These are phyloP conservation scores for Epicoccum nigrum DNA, from an alignment of 2,329 filamentous ascomycete species.

Conservation along the genomic window DNA sequence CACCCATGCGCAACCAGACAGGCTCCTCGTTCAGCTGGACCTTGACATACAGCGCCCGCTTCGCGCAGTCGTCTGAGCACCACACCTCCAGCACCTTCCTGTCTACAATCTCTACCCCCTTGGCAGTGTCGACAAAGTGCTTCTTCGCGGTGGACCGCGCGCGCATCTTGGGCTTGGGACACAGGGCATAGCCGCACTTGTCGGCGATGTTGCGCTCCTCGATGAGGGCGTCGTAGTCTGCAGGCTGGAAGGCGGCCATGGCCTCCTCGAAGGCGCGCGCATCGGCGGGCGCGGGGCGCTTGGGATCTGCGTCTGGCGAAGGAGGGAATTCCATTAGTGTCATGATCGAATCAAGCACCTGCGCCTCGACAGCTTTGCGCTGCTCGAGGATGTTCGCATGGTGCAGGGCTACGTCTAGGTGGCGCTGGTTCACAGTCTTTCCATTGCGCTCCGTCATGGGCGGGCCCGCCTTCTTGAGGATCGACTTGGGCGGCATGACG, in stretches of 20 bases:
- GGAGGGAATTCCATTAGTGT: conserved; percentile 70
- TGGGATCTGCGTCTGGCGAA: conserved; percentile 57
- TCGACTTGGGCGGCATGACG: conserved; percentile 52
- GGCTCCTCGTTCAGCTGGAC: conserved; percentile 86
- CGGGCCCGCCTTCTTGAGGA: conserved; percentile 51
- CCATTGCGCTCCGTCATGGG: conserved; percentile 27
- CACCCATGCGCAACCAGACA: conserved; percentile 77
- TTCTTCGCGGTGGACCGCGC: conserved; percentile 58
- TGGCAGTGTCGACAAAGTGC: conserved; percentile 70
- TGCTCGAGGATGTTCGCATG: conserved; percentile 84
- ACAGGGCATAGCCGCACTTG: conserved; percentile 84
- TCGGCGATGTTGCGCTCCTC: conserved; percentile 85
- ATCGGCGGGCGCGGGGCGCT: conserved; percentile 64
- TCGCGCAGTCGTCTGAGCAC: conserved; percentile 82
- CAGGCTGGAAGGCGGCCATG: conserved; percentile 77
- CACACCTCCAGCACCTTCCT: conserved; percentile 79
- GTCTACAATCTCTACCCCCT: conserved; percentile 68
- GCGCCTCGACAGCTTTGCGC: conserved; percentile 76
- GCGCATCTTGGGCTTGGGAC: conserved; percentile 65
- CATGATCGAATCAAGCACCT: conserved; percentile 75
- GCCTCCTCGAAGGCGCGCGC: conserved; percentile 67
- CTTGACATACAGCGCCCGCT: conserved; percentile 81
- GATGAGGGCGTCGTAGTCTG: conserved; percentile 87
- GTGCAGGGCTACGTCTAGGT: conserved; percentile 73
- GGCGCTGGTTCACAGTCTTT: conserved; percentile 47